Evolutionary conservation across 768 basidiomycete genomes (phyloP).

Genomic region (Pleurotus salmoneostramineus): DNA sequence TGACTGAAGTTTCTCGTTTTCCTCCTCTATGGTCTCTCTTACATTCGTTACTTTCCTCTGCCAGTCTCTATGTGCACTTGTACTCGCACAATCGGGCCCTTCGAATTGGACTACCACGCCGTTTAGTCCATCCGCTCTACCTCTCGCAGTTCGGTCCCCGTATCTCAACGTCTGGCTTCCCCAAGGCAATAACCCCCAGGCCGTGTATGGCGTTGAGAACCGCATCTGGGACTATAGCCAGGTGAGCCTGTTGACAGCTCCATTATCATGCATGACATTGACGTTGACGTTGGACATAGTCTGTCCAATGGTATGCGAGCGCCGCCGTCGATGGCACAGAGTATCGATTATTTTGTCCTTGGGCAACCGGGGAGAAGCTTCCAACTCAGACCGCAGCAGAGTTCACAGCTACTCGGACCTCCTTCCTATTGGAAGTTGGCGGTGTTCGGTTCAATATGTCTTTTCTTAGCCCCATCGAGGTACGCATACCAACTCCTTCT

Average conservation of each 20-base stretch:
- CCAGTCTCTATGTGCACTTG: too few species aligned
- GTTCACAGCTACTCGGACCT: conserved; percentile 8
- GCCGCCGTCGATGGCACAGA: not conserved
- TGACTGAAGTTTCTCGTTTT: too few species aligned
- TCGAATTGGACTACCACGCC: conserved; percentile 1
- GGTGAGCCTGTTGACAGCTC: not conserved
- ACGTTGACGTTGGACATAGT: not conserved
- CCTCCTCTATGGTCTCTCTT: too few species aligned
- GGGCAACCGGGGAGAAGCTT: not conserved
- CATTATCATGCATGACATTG: not conserved
- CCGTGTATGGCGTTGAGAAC: not conserved
- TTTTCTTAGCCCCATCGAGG: conserved; percentile 12
- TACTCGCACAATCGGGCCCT: not conserved
- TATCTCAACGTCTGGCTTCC: conserved; percentile 5
- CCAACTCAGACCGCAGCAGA: conserved; percentile 1
- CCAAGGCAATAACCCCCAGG: conserved; percentile 2
- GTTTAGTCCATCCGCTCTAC: conserved; percentile 4
- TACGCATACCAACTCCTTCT: not conserved
- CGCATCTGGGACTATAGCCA: not conserved
- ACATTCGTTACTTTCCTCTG: too few species aligned
- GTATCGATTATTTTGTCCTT: not conserved
- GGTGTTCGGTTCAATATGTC: conserved; percentile 10
- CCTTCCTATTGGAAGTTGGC: conserved; percentile 1
- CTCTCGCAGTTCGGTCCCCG: conserved; percentile 3
- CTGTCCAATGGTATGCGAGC: conserved; percentile 5